Percentiles rank a stretch among this genome's conserved stretches.
Conservation (phyloP, 345 rosid genomes). For the Gossypium longicalyx region DNA sequence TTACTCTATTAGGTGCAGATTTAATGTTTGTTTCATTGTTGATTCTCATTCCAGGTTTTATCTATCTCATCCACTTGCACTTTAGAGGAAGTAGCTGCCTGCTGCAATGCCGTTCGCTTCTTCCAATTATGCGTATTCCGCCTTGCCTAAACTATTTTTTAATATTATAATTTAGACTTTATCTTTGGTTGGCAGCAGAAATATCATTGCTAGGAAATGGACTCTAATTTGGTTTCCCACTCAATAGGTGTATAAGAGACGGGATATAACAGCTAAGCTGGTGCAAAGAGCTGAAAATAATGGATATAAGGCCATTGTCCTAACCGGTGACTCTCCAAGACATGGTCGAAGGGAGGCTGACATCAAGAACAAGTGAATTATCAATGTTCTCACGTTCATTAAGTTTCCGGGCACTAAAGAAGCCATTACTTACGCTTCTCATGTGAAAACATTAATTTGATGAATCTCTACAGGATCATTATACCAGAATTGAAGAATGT, state of each 20-base stretch:
- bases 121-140: constrained; percentile 57
- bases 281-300: constrained; percentile 75
- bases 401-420: not conserved
- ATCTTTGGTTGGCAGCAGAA: not conserved
- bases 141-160: constrained; percentile 11
- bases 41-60: constrained; percentile 41
- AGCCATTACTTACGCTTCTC: not conserved
- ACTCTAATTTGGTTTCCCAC: not conserved
- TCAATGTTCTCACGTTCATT: not conserved
- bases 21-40: not conserved
- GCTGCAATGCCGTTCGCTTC: constrained; percentile 73
- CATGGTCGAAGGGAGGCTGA: constrained; percentile 85
- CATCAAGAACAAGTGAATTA: constrained; percentile 68
- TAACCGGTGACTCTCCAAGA: constrained; percentile 78
- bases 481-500: constrained; percentile 55
- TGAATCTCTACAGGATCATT: constrained; percentile 52
- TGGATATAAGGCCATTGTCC: constrained; percentile 78
- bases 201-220: not conserved
- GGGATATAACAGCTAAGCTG: constrained; percentile 51
- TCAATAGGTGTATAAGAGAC: constrained; percentile 53
- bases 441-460: not conserved
- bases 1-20: not conserved
- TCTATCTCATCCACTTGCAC: constrained; percentile 52
- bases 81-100: constrained; percentile 79
- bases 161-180: not conserved